Conservation (phyloP, 176 grass and related monocot species). For the Oryza meyeriana region DNA sequence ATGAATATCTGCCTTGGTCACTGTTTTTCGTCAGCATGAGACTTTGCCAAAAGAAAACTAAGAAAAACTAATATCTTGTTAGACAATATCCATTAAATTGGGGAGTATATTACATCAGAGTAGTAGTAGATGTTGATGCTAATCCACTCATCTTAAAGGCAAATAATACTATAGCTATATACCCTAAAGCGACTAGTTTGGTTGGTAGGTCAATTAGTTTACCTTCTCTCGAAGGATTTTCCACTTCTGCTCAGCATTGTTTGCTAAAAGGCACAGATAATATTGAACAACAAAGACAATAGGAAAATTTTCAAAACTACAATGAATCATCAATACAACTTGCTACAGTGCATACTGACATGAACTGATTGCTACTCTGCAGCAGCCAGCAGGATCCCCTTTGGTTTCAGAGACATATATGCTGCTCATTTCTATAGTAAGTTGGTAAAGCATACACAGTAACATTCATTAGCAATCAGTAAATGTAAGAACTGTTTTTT, state of each 20-base stretch:
- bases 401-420: background rate
- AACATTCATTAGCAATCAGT: slow-evolving; percentile 32
- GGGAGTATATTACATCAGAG: background rate
- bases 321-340: slow-evolving; percentile 5
- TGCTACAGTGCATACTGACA: background rate
- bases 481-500: slow-evolving; percentile 4
- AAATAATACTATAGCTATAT: slow-evolving; percentile 2
- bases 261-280: background rate
- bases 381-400: slow-evolving; percentile 12
- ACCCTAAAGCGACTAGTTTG: slow-evolving; percentile 15
- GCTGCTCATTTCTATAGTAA: background rate
- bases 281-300: slow-evolving; percentile 11
- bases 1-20: slow-evolving; percentile 17
- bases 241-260: background rate
- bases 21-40: slow-evolving; percentile 26
- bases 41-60: slow-evolving; percentile 15
- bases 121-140: slow-evolving; percentile 37
- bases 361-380: slow-evolving; percentile 27
- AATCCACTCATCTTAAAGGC: slow-evolving; percentile 36
- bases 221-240: slow-evolving; percentile 14
- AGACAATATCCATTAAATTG: slow-evolving; percentile 21
- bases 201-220: slow-evolving; percentile 39
- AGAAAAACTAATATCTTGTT: slow-evolving; percentile 13
- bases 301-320: background rate
- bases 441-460: slow-evolving; percentile 18